Conservation (phyloP, 108 stramenopile genomes). For the Aureococcus anophagefferens region DNA sequence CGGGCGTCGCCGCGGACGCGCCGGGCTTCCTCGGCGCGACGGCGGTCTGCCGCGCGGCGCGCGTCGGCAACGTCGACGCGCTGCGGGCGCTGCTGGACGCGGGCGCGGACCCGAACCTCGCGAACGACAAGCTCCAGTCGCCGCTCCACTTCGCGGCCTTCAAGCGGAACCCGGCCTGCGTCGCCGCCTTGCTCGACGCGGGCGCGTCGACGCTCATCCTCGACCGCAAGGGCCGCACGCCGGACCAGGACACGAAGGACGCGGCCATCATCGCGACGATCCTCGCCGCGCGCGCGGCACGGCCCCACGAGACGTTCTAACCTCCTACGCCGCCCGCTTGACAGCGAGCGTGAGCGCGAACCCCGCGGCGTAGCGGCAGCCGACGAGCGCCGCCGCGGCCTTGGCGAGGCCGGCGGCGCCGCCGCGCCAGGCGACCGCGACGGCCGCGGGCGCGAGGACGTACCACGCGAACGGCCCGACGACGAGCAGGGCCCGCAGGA, state of each 20-base stretch:
- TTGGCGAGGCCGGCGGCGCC: no score
- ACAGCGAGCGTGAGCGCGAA: no score
- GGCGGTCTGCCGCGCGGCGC: constrained; percentile 36
- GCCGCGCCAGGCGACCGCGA: no score
- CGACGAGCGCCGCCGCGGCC: no score
- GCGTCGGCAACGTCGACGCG: constrained; percentile 23
- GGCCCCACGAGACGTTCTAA: no score
- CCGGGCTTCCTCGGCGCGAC: constrained; percentile 42
- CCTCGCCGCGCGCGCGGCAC: background rate
- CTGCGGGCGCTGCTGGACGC: constrained; percentile 13
- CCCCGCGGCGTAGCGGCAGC: no score
- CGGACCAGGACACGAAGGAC: constrained; percentile 33
- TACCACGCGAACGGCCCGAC: no score
- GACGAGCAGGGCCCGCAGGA: no score
- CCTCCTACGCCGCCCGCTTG: no score
- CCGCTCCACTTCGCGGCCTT: constrained; percentile 57
- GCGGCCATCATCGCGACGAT: constrained; percentile 11
- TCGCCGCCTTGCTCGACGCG: constrained; percentile 22
- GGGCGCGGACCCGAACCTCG: constrained; percentile 21
- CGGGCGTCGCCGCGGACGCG: background rate
- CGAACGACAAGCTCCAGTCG: constrained; percentile 48
- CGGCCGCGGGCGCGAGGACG: no score
- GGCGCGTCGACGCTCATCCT: constrained; percentile 30
- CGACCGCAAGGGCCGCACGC: constrained; percentile 51
- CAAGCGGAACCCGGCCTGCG: constrained; percentile 23